These are phyloP conservation scores for Metschnikowia anglica DNA, from an alignment of 805 yeast species.

Conservation along the genomic window DNA sequence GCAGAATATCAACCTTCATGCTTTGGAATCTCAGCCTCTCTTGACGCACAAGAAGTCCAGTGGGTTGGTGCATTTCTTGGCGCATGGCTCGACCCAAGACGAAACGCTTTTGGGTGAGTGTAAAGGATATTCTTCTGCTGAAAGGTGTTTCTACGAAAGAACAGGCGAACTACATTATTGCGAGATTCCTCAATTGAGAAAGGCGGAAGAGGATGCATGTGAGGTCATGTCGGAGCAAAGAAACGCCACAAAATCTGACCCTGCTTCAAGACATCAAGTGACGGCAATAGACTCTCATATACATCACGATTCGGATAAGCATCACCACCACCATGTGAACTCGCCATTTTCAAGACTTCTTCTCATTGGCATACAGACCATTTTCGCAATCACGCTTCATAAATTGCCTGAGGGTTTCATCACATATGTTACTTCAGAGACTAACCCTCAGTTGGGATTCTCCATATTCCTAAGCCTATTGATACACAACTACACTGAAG, in stretches of 20 bases:
- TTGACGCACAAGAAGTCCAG: conserved; percentile 21
- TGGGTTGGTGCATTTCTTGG: conserved; percentile 29
- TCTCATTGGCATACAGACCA: conserved; percentile 87
- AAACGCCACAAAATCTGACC: conserved; percentile 1
- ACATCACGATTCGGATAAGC: conserved; percentile 24
- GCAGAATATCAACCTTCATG: not conserved
- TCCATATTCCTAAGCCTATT: conserved; percentile 81
- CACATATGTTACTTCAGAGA: conserved; percentile 76
- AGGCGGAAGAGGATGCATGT: conserved; percentile 8
- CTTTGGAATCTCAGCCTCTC: conserved; percentile 12
- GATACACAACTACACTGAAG: conserved; percentile 90
- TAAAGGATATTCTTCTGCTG: conserved; percentile 48
- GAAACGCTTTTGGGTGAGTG: conserved; percentile 42
- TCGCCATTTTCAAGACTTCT: conserved; percentile 77
- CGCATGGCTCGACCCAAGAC: conserved; percentile 21
- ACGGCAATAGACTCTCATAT: conserved; percentile 8
- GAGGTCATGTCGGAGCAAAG: not conserved
- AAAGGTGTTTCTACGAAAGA: conserved; percentile 27
- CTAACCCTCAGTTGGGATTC: conserved; percentile 61
- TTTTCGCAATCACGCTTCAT: conserved; percentile 82
- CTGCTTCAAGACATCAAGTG: not conserved
- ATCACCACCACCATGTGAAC: conserved; percentile 78
- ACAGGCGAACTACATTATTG: conserved; percentile 35
- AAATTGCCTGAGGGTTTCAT: conserved; percentile 95
- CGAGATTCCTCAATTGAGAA: conserved; percentile 36